phyloP scores from a whole-genome alignment of 2,329 filamentous ascomycete genomes.

The Aspergillus unguis region DNA sequence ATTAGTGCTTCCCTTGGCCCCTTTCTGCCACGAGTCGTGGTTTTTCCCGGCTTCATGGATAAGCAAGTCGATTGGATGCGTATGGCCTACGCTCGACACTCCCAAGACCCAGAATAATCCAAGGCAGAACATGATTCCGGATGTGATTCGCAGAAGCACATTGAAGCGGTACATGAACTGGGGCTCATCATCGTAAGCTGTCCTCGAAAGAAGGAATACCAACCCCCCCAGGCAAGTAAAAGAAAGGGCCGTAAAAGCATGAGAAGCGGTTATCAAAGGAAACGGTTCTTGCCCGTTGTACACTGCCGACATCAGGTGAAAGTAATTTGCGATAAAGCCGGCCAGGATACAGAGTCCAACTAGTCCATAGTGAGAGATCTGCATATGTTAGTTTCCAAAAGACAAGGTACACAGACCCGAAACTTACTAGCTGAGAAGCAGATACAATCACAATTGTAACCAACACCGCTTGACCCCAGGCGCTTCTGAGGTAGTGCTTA shows the following conservation, averaged over 20 bases:
- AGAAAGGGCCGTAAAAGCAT: slow-evolving; percentile 30
- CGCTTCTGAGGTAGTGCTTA: slow-evolving; percentile 37
- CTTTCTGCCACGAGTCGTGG: slow-evolving; percentile 49
- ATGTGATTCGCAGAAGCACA: slow-evolving; percentile 33
- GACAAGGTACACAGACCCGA: not conserved
- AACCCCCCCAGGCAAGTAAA: slow-evolving; percentile 29
- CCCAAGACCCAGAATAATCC: slow-evolving; percentile 41
- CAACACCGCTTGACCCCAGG: slow-evolving; percentile 35
- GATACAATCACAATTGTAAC: slow-evolving; percentile 34
- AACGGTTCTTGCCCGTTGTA: slow-evolving; percentile 34
- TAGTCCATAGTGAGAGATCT: slow-evolving; percentile 42
- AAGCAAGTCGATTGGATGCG: slow-evolving; percentile 56
- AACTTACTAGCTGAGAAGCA: slow-evolving; percentile 40
- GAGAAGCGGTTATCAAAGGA: slow-evolving; percentile 27
- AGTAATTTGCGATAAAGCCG: slow-evolving; percentile 34
- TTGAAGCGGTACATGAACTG: slow-evolving; percentile 27
- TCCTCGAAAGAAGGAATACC: slow-evolving; percentile 27
- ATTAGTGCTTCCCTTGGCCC: slow-evolving; percentile 48
- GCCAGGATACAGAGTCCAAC: slow-evolving; percentile 39
- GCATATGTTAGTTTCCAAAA: slow-evolving; percentile 9
- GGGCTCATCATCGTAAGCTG: slow-evolving; percentile 28
- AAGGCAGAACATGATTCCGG: slow-evolving; percentile 44
- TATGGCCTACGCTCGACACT: slow-evolving; percentile 39
- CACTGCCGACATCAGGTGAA: slow-evolving; percentile 30
- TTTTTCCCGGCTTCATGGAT: slow-evolving; percentile 49